Base-by-base conservation (phyloP, 352 stramenopile species). In the Phytophthora syringae region DNA sequence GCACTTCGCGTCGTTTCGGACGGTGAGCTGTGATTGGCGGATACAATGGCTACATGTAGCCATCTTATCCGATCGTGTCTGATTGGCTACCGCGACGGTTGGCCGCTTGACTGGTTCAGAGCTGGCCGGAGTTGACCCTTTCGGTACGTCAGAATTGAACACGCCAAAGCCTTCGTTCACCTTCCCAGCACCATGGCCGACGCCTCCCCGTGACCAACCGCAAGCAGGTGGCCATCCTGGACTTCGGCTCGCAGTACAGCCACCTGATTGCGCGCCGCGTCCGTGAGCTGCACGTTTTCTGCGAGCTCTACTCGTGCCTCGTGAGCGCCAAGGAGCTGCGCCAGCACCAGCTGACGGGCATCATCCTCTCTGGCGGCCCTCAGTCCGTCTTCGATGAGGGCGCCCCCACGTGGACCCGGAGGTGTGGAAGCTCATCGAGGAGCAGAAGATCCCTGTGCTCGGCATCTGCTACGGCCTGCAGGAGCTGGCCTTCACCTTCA, bases 241-340 rank as follows among this genome's bases (percentile, higher is more conserved):
- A 99, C 87, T 99, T 99, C 79, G 98, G 98, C 34, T 99, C 94
- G 53, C 98, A 99, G 83, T 99, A 99, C 87, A 98, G 92, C 72
- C 98, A 99, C 82, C 87, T 99, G 45, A 99, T 99, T 72, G 98
- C 97, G 44, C 89, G 98, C 72, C 89, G 98, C 44, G 95, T 99
- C 50, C 94, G 98, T 51, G 97, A 99, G 79, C 80, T 99, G 45
- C 91, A 99, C 71, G 95, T 99, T 36, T 99, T 99, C 72, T 99
- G 97, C 76, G 97, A 99, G 75, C 84, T 99, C n/a, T 99, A 99
- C 79, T 98, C 94, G 67, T 99, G 97, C 74, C 84, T 98, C 11
- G 97, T 99, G 21, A 82, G 92, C 25, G 81, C 84, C 22, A 80
- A 98, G 58, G 93, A 98, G 74, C 82, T 99, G 56, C 76, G 77